Conservation (phyloP, 768 basidiomycete species). For the Suillus hirtellus region DNA sequence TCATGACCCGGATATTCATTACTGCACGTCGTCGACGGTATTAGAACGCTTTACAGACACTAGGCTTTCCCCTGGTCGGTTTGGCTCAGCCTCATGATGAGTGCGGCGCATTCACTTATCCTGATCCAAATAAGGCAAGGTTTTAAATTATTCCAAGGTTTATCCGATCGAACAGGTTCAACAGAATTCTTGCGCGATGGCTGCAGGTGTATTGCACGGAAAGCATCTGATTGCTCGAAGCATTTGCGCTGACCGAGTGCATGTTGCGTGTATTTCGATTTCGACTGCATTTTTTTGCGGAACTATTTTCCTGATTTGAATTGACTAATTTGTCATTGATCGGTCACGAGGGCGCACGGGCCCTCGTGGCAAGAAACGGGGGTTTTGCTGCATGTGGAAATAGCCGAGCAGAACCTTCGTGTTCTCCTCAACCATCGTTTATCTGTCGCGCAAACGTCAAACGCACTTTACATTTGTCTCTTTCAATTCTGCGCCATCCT, state of each 20-base stretch:
- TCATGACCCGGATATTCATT: not conserved
- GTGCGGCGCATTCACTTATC: slow-evolving; percentile 27
- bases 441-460: slow-evolving; percentile 33
- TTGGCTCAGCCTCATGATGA: not conserved
- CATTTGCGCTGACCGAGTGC: slow-evolving; percentile 19
- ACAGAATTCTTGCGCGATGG: not conserved
- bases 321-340: slow-evolving; percentile 8
- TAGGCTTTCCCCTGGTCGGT: not conserved
- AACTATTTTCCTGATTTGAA: slow-evolving; percentile 36
- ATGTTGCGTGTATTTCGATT: slow-evolving; percentile 30
- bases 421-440: slow-evolving; percentile 42
- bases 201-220: not conserved
- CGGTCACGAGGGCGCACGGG: slow-evolving; percentile 37
- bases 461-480: slow-evolving; percentile 21
- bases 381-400: slow-evolving; percentile 40
- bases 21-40: not conserved
- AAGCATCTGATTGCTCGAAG: not conserved
- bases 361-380: slow-evolving; percentile 41
- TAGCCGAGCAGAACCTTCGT: slow-evolving; percentile 42
- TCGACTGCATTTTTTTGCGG: slow-evolving; percentile 30
- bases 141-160: slow-evolving; percentile 15
- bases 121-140: slow-evolving; percentile 33
- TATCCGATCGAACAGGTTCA: slow-evolving; percentile 10
- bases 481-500: slow-evolving; percentile 15
- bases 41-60: not conserved